Conservation (phyloP, 73 alveolate species). For the Loxodes magnus region DNA sequence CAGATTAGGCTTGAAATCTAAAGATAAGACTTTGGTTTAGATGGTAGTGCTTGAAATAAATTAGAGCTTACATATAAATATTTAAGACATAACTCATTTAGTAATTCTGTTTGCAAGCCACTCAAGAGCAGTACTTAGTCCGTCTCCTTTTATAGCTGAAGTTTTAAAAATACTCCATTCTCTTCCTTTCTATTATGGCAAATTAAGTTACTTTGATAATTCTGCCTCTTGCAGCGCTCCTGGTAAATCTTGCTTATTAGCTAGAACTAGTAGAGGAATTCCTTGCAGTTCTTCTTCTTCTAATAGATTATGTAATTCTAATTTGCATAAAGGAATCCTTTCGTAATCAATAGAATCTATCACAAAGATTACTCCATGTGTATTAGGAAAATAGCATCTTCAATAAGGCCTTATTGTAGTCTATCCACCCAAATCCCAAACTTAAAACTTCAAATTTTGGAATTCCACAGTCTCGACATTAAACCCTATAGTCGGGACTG, state of each 20-base stretch:
- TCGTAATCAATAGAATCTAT: constrained; percentile 59
- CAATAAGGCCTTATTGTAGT: constrained; percentile 64
- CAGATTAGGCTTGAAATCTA: too few relatives aligned
- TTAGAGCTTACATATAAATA: too few relatives aligned
- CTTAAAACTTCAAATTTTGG: constrained; percentile 42
- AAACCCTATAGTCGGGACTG: constrained; percentile 90
- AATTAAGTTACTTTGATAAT: constrained; percentile 13
- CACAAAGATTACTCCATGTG: constrained; percentile 62
- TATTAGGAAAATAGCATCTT: constrained; percentile 72
- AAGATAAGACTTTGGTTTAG: too few relatives aligned
- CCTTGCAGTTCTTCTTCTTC: constrained; percentile 27
- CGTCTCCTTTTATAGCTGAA: constrained; percentile 56
- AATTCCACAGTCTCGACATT: constrained; percentile 68
- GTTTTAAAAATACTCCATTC: constrained; percentile 23
- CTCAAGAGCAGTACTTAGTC: constrained; percentile 53
- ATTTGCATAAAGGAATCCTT: constrained; percentile 31
- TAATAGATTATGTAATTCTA: constrained; percentile 43
- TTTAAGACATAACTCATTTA: too few relatives aligned
- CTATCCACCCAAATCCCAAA: constrained; percentile 93
- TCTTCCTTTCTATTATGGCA: constrained; percentile 16
- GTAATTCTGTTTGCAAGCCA: too few relatives aligned
- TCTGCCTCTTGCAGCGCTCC: constrained; percentile 17
- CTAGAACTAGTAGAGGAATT: constrained; percentile 61
- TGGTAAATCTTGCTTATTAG: constrained; percentile 70
- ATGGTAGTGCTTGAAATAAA: too few relatives aligned